Base-by-base conservation (phyloP, 106 monocot species). In the Apostasia ramifera region DNA sequence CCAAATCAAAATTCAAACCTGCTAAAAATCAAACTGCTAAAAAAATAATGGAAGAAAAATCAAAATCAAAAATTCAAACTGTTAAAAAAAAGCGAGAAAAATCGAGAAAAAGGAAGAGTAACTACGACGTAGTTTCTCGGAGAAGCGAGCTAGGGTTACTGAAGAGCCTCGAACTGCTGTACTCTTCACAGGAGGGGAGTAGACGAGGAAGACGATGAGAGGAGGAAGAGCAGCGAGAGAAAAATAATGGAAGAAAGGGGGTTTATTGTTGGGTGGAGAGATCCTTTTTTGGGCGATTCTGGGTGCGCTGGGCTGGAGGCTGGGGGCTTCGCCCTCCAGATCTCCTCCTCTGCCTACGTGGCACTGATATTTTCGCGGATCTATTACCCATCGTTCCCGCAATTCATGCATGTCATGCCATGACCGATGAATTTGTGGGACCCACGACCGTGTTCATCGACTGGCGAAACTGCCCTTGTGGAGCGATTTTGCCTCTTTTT, bases 321-420 rank as follows among this genome's bases (percentile, higher is more conserved):
- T 8, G 8, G 65, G 5, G 62, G 3, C 44, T 62, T 44, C 43
- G 65, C 26, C 6, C 48, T 65, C 48, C 48, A 42, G 3, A 48
- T 47, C 48, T 48, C 6, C 62, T 45, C n/a, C 62, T 48, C 65
- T 65, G 46, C 65, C 7, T 65, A 65, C 65, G 65, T 65, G 65
- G 65, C 65, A 8, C 47, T 47, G 65, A 65, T 65, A 48, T 65
- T 65, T 65, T 65, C 8, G 48, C 65, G 7, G 26, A 47, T 49
- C 48, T 48, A 37, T n/a, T 26, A 26, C 47, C 2, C 6, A 2
- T 48, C 37, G 0, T 43, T 26, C 26, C 26, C 26, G 26, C 26
- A 26, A 65, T 65, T 15, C 65, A 65, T 65, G 37, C 48, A 49
- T 65, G 26, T 4, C 48, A 47, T 65, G 6, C 48, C 65, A 65